phyloP scores from a whole-genome alignment of 805 yeast species.

The Metschnikowia peoriensis region DNA sequence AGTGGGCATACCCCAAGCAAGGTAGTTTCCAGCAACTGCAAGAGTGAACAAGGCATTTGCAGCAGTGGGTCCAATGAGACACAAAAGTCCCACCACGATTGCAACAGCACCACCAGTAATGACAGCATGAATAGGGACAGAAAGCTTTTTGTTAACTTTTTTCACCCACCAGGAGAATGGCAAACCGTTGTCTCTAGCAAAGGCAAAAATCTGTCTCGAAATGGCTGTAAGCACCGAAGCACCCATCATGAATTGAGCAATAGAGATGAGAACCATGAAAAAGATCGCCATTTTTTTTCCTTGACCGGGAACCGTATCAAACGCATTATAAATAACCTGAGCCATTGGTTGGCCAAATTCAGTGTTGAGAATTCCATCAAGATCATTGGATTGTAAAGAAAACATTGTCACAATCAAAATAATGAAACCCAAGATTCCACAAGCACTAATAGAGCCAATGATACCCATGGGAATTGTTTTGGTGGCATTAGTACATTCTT shows the following conservation, averaged over 20 bases:
- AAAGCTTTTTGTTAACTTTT: constrained; percentile 51
- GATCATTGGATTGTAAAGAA: constrained; percentile 47
- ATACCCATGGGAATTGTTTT: constrained; percentile 67
- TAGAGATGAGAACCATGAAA: constrained; percentile 54
- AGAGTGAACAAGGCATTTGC: constrained; percentile 68
- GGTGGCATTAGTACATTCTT: constrained; percentile 64
- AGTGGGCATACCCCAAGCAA: constrained; percentile 64
- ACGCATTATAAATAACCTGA: constrained; percentile 58
- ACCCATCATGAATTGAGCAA: constrained; percentile 67
- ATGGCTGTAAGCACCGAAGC: constrained; percentile 59
- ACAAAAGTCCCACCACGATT: constrained; percentile 54
- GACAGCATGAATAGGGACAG: constrained; percentile 69
- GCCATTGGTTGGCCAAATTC: constrained; percentile 59
- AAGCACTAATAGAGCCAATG: constrained; percentile 53
- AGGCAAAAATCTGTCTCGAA: constrained; percentile 73
- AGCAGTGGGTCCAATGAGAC: constrained; percentile 58
- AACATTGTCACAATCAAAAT: constrained; percentile 54
- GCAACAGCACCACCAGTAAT: constrained; percentile 44
- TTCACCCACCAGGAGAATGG: constrained; percentile 54
- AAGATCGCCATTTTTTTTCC: constrained; percentile 67
- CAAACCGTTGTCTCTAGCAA: constrained; percentile 73
- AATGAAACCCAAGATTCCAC: constrained; percentile 59
- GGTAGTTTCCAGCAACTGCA: constrained; percentile 58
- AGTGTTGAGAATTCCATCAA: constrained; percentile 22
- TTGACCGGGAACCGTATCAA: constrained; percentile 25